Conservation (phyloP, 129 eudicot species). For the Chrysanthemum seticuspe region DNA sequence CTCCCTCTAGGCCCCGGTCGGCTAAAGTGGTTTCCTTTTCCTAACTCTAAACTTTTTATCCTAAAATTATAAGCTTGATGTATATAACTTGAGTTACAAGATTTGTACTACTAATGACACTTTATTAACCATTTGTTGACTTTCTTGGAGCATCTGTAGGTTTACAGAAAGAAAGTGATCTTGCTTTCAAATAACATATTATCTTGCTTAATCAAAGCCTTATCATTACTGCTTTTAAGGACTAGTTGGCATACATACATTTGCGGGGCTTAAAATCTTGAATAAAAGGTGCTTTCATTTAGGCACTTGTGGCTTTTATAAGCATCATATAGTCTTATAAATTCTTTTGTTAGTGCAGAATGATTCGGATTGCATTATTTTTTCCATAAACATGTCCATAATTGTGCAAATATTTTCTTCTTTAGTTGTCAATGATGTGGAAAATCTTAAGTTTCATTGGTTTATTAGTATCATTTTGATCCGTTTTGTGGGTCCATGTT, state of each 20-base stretch:
- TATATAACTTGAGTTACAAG: constrained; percentile 25
- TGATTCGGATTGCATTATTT: constrained; percentile 34
- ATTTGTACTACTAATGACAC: constrained; percentile 18
- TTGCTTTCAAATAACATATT: constrained; percentile 6
- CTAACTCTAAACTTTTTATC: not conserved
- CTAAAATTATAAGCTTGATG: not conserved
- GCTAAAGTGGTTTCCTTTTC: constrained; percentile 17
- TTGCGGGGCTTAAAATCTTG: constrained; percentile 18
- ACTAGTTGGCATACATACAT: constrained; percentile 13
- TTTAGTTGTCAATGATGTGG: constrained; percentile 29
- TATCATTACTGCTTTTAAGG: constrained; percentile 24
- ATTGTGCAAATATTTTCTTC: constrained; percentile 15
- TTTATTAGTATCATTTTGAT: not conserved
- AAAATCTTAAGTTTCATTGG: constrained; percentile 10
- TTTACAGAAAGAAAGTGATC: constrained; percentile 14
- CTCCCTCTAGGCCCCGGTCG: constrained; percentile 17
- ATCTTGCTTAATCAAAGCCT: constrained; percentile 9
- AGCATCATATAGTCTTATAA: constrained; percentile 25
- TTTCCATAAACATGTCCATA: constrained; percentile 11
- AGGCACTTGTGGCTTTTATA: constrained; percentile 28
- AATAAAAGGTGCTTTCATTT: constrained; percentile 11
- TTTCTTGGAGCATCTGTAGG: constrained; percentile 16
- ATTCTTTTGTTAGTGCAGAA: constrained; percentile 37
- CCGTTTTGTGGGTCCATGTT: not conserved
- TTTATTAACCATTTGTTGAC: not conserved